phyloP scores from a whole-genome alignment of 495 filamentous ascomycete species.

The Aspergillus affinis region DNA sequence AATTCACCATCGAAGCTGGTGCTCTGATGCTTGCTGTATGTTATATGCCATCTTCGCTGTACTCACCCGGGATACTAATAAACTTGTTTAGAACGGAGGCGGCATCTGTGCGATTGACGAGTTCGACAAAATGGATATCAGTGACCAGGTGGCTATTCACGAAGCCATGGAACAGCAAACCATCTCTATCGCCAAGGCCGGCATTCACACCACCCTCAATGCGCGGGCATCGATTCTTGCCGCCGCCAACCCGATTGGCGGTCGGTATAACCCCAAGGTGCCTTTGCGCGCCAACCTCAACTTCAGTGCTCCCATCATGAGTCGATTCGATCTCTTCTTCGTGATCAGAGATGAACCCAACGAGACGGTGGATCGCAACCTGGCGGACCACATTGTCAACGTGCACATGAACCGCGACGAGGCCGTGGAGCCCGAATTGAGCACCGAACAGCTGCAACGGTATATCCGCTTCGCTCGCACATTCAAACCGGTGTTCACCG shows the following conservation, averaged over 20 bases:
- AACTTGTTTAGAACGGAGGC: conserved; percentile 40
- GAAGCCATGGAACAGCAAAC: conserved; percentile 99
- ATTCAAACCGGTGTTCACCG: conserved; percentile 89
- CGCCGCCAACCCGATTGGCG: conserved; percentile 93
- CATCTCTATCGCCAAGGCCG: conserved; percentile 98
- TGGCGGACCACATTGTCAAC: conserved; percentile 92
- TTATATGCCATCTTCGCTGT: conserved; percentile 23
- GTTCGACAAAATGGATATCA: conserved; percentile 99
- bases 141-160: conserved; percentile 97
- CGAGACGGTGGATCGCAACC: conserved; percentile 81
- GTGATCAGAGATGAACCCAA: conserved; percentile 97
- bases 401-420: conserved; percentile 91
- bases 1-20: conserved; percentile 98
- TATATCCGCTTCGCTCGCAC: conserved; percentile 97
- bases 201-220: conserved; percentile 97
- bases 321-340: conserved; percentile 98
- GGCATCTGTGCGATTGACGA: conserved; percentile 99
- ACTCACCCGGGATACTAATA: not conserved
- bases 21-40: conserved; percentile 93
- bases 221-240: conserved; percentile 93
- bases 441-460: conserved; percentile 92
- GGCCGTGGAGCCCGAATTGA: conserved; percentile 88
- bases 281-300: conserved; percentile 95
- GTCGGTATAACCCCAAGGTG: conserved; percentile 93
- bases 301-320: conserved; percentile 98